phyloP scores from a whole-genome alignment of 2,329 filamentous ascomycete species.

The Cordyceps cicadae region DNA sequence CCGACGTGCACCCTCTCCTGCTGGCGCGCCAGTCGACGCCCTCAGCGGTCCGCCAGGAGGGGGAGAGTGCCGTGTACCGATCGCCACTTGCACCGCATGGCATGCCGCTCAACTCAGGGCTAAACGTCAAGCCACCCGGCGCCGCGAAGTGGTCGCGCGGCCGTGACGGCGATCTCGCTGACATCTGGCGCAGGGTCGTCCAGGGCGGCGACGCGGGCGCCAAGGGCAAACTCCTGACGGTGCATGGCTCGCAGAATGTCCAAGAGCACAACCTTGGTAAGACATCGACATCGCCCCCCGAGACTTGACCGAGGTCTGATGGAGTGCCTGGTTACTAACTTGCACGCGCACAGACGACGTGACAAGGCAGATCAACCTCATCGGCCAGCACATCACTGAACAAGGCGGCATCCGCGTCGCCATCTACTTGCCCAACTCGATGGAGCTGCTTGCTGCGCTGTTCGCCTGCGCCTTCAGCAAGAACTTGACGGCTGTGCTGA shows the following conservation, averaged over 20 bases:
- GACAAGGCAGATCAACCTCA: conserved; percentile 76
- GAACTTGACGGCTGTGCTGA: conserved; percentile 70
- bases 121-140: conserved; percentile 74
- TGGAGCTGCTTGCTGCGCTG: conserved; percentile 73
- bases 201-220: conserved; percentile 56
- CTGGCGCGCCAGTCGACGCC: conserved; percentile 76
- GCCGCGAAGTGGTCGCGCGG: conserved; percentile 77
- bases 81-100: conserved; percentile 80
- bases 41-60: conserved; percentile 70
- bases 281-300: neutral
- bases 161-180: conserved; percentile 79
- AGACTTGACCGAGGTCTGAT: neutral
- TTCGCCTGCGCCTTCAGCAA: conserved; percentile 85
- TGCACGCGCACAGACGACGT: conserved; percentile 48
- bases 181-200: conserved; percentile 75
- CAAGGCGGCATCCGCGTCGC: conserved; percentile 70
- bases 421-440: conserved; percentile 85
- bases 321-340: neutral
- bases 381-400: conserved; percentile 69
- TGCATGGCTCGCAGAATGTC: conserved; percentile 67
- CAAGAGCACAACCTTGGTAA: conserved; percentile 61
- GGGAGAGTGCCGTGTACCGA: conserved; percentile 79
- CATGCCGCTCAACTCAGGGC: conserved; percentile 66
- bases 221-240: conserved; percentile 67
- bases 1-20: conserved; percentile 86